phyloP scores from a whole-genome alignment of 768 basidiomycete species.

The Trametes punicea region DNA sequence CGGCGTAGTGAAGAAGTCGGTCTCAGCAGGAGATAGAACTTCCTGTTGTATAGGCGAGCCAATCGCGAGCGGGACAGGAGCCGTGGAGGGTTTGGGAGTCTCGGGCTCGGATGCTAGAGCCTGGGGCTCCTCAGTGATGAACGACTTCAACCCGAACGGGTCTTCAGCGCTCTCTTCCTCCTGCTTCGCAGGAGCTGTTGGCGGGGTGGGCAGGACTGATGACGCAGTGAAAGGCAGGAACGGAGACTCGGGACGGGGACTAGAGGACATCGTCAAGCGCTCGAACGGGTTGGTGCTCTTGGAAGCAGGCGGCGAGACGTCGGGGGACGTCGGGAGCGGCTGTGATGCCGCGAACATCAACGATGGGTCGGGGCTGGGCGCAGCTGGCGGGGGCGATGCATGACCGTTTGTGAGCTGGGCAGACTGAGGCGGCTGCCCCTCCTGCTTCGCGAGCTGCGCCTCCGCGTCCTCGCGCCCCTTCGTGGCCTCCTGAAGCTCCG shows the following conservation, averaged over 20 bases:
- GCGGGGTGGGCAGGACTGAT: conserved; percentile 37
- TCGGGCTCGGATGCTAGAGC: conserved; percentile 9
- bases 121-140: conserved; percentile 23
- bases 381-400: conserved; percentile 18
- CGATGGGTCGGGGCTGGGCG: conserved; percentile 20
- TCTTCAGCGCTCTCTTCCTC: conserved; percentile 33
- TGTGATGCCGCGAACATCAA: conserved; percentile 59
- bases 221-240: conserved; percentile 49
- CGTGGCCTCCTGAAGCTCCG: conserved; percentile 48
- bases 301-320: conserved; percentile 48
- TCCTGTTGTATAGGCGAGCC: conserved; percentile 2
- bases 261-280: conserved; percentile 48
- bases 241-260: conserved; percentile 56
- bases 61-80: conserved; percentile 8
- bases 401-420: conserved; percentile 25
- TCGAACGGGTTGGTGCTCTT: conserved; percentile 96
- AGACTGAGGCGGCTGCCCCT: background rate
- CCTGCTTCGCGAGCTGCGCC: conserved; percentile 40
- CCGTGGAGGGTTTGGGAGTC: conserved; percentile 13
- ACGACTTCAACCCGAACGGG: conserved; percentile 50
- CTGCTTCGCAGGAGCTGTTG: conserved; percentile 26
- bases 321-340: conserved; percentile 33
- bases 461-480: conserved; percentile 58
- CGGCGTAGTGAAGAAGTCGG: conserved; percentile 53
- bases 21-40: conserved; percentile 27